phyloP scores from a whole-genome alignment of 179 eudicot genomes.

The Sideroxylon spinosum region DNA sequence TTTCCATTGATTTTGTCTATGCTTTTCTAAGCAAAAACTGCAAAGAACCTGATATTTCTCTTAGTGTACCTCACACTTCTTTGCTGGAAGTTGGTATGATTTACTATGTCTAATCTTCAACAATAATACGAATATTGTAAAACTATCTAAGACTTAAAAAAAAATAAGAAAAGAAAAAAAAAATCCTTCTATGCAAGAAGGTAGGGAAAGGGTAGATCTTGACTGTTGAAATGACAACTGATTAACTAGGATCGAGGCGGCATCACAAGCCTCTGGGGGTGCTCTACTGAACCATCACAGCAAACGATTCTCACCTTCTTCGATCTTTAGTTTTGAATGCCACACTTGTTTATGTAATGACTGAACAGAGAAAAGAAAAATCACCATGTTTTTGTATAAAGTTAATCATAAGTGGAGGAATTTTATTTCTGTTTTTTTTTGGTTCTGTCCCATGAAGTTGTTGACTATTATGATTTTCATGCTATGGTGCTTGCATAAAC shows the following conservation, averaged over 20 bases:
- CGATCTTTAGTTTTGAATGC: neutral
- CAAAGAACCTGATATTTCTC: constrained; percentile 44
- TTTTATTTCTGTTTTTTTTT: neutral
- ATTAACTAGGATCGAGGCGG: neutral
- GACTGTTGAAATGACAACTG: neutral
- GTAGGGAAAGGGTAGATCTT: neutral
- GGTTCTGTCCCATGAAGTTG: neutral
- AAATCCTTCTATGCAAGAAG: neutral
- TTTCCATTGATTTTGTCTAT: constrained; percentile 51
- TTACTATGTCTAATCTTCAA: constrained; percentile 35
- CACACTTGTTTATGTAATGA: neutral
- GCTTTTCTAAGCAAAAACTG: constrained; percentile 59
- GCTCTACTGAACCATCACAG: neutral
- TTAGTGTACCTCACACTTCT: constrained; percentile 56
- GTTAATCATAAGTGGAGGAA: neutral
- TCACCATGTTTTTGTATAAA: neutral
- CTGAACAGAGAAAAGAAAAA: neutral
- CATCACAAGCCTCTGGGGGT: neutral
- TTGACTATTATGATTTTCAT: neutral
- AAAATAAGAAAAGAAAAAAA: neutral
- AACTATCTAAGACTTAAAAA: too few species aligned
- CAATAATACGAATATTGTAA: neutral
- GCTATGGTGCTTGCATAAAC: neutral
- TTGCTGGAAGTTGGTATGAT: constrained; percentile 76
- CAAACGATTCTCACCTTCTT: neutral